phyloP scores from a whole-genome alignment of 2,329 filamentous ascomycete genomes.

The Apiospora koreana region DNA sequence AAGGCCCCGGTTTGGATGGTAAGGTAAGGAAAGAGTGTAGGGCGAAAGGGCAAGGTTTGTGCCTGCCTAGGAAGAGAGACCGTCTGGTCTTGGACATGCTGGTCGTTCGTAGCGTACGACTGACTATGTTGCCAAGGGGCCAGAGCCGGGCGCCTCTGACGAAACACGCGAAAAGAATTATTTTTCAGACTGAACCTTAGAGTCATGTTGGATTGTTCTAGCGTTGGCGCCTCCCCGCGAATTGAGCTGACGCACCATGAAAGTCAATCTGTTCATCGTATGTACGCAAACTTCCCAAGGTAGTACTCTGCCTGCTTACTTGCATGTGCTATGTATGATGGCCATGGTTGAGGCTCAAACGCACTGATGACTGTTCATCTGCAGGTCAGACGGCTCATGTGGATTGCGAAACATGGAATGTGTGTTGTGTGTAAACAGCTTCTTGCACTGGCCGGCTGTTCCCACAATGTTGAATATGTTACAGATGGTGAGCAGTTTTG shows the following conservation, averaged over 20 bases:
- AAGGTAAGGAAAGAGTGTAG: not conserved
- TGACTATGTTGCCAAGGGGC: not conserved
- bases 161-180: not conserved
- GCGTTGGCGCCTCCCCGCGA: conserved; percentile 6
- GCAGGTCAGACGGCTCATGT: conserved; percentile 6
- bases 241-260: not conserved
- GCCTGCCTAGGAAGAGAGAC: not conserved
- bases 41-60: conserved; percentile 2
- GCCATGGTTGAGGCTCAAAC: not conserved
- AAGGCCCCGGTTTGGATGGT: not conserved
- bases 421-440: conserved; percentile 7
- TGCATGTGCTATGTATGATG: not conserved
- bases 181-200: not conserved
- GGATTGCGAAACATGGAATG: conserved; percentile 1
- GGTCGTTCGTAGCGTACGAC: not conserved
- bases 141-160: conserved; percentile 1
- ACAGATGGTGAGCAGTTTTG: not conserved
- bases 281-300: not conserved
- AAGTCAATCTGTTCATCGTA: conserved; percentile 3
- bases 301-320: not conserved
- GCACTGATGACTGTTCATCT: not conserved
- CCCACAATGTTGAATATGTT: not conserved
- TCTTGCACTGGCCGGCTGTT: not conserved
- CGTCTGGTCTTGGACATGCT: not conserved
- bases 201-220: conserved; percentile 1